Evolutionary conservation across 2,329 filamentous ascomycete species (phyloP).

Genomic region (Pseudogymnoascus sp.): DNA sequence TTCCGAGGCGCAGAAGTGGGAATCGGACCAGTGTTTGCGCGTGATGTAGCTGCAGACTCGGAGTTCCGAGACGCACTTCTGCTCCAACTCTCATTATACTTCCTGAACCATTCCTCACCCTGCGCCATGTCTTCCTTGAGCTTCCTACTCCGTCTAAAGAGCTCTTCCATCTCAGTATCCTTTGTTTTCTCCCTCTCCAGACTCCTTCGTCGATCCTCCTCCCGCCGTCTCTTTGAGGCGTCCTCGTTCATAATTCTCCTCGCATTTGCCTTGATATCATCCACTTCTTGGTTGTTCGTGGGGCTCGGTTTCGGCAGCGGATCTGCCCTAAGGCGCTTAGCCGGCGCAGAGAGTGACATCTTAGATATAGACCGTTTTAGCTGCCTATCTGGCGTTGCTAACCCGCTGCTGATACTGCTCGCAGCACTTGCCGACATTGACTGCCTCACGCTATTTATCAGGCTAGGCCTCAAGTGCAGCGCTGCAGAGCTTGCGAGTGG

Average conservation of each 20-base stretch:
- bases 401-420: conserved; percentile 10
- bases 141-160: conserved; percentile 27
- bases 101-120: conserved; percentile 25
- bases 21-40: neutral
- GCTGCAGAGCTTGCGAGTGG: conserved; percentile 26
- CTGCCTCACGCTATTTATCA: conserved; percentile 18
- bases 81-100: conserved; percentile 18
- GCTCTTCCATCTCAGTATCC: conserved; percentile 24
- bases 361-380: conserved; percentile 14
- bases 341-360: neutral
- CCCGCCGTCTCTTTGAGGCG: neutral
- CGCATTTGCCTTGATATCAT: conserved; percentile 12
- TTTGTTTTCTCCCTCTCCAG: conserved; percentile 13
- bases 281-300: conserved; percentile 18
- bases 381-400: conserved; percentile 10
- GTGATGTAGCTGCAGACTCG: neutral
- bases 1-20: neutral
- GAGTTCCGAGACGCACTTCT: conserved; percentile 6
- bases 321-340: neutral
- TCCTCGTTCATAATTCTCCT: conserved; percentile 6
- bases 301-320: conserved; percentile 20
- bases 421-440: conserved; percentile 16
- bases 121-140: conserved; percentile 29
- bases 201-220: neutral
- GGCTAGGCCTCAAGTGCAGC: conserved; percentile 22